Conservation (phyloP, 257 asterid species). For the Linaria vulgaris region DNA sequence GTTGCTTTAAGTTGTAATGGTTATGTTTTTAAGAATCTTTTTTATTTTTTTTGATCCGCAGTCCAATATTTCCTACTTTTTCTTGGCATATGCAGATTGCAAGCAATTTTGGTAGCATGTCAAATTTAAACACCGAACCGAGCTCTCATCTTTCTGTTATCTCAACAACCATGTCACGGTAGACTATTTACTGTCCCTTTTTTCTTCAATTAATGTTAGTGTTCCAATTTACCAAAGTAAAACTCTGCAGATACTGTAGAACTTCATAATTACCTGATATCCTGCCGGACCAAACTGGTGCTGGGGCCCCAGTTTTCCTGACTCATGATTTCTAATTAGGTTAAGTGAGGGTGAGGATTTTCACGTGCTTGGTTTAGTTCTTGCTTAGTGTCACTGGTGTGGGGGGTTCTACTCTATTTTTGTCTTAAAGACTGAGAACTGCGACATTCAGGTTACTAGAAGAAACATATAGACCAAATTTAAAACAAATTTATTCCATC, state of each 20-base stretch:
- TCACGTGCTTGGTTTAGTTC: too few species aligned
- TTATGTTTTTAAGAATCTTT: neutral
- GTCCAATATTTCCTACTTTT: slow-evolving; percentile 8
- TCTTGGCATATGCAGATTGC: slow-evolving; percentile 40
- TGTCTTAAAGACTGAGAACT: neutral
- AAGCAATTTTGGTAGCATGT: slow-evolving; percentile 44
- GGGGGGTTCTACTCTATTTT: neutral
- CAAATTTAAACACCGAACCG: slow-evolving; percentile 48
- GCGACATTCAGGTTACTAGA: too few species aligned
- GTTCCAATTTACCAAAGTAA: slow-evolving; percentile 21
- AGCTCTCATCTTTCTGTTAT: slow-evolving; percentile 44
- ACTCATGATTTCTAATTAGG: slow-evolving; percentile 20
- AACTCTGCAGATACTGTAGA: neutral
- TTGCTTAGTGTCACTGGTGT: slow-evolving; percentile 9
- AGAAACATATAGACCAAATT: too few species aligned
- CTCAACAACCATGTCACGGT: slow-evolving; percentile 71
- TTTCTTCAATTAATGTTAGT: slow-evolving; percentile 11
- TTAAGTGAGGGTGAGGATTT: slow-evolving; percentile 8
- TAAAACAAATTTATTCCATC: slow-evolving; percentile 6
- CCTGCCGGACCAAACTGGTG: slow-evolving; percentile 20
- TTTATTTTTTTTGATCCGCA: neutral
- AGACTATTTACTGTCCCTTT: slow-evolving; percentile 19
- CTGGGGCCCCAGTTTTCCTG: slow-evolving; percentile 10
- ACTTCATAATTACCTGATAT: slow-evolving; percentile 14
- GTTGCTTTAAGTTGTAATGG: slow-evolving; percentile 32